Conservation (phyloP, 495 filamentous ascomycete genomes). For the Cladorrhinum samala region DNA sequence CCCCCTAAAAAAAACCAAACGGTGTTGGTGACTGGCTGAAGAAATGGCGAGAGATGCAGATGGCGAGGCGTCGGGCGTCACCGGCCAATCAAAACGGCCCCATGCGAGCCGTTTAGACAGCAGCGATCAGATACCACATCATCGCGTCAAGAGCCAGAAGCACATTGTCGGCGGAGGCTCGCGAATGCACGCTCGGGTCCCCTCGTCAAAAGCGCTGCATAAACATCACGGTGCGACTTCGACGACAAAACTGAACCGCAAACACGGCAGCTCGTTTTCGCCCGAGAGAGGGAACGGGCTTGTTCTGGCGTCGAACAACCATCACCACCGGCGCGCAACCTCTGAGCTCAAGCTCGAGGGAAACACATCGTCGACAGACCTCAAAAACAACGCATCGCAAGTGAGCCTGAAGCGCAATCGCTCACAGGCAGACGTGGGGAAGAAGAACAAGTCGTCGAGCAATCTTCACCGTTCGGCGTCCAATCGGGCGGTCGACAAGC, state of each 20-base stretch:
- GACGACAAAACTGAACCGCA: slow-evolving; percentile 36
- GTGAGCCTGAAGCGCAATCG: slow-evolving; percentile 43
- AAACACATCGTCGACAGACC: no score
- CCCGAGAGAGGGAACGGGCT: slow-evolving; percentile 26
- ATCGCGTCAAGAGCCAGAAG: slow-evolving; percentile 36
- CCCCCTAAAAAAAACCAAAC: no score
- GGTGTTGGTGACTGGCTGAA: neutral
- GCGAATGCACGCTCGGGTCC: slow-evolving; percentile 36
- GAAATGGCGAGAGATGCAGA: slow-evolving; percentile 1
- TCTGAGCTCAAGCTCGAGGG: slow-evolving; percentile 43
- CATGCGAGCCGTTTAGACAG: slow-evolving; percentile 31
- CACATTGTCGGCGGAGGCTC: slow-evolving; percentile 40
- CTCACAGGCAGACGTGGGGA: slow-evolving; percentile 43
- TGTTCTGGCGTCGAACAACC: slow-evolving; percentile 28
- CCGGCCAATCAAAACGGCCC: slow-evolving; percentile 46
- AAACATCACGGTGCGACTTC: slow-evolving; percentile 36
- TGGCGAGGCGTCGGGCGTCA: slow-evolving; percentile 22
- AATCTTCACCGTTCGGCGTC: slow-evolving; percentile 41
- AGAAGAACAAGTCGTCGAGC: slow-evolving; percentile 40
- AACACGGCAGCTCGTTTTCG: slow-evolving; percentile 27
- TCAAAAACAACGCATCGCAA: slow-evolving; percentile 43
- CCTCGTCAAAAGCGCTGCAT: slow-evolving; percentile 42
- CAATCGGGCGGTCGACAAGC: slow-evolving; percentile 34
- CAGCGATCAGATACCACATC: slow-evolving; percentile 30
- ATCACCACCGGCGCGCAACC: slow-evolving; percentile 40